Conservation (phyloP, 805 yeast genomes). For the Saturnispora serradocipensis region DNA sequence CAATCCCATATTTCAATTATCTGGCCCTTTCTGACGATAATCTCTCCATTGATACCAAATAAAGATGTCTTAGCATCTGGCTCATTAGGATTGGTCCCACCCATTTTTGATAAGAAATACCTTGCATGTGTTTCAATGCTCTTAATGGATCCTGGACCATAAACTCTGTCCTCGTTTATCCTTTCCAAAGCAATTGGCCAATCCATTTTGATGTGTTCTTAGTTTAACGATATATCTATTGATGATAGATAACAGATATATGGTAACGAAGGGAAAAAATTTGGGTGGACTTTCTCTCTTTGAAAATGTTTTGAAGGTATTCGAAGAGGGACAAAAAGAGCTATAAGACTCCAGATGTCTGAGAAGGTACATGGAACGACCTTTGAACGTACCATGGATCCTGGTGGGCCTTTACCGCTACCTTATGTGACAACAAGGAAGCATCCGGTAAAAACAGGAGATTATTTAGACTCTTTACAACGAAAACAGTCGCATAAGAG, state of each 20-base stretch:
- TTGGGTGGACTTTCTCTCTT: not conserved
- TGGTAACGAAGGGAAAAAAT: not conserved
- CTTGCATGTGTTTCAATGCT: not conserved
- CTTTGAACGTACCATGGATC: not conserved
- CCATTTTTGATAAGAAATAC: not conserved
- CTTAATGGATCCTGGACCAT: not conserved
- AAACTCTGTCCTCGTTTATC: not conserved
- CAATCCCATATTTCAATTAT: conserved; percentile 34
- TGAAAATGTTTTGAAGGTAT: not conserved
- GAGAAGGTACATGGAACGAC: conserved; percentile 4
- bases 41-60: conserved; percentile 26
- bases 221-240: not conserved
- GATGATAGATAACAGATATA: not conserved
- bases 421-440: not conserved
- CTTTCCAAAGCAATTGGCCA: not conserved
- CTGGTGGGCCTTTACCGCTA: conserved; percentile 5
- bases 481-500: not conserved
- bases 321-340: not conserved
- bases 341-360: not conserved
- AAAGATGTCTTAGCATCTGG: not conserved
- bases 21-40: conserved; percentile 23
- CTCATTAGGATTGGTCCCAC: not conserved
- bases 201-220: not conserved
- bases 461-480: not conserved
- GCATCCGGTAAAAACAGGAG: not conserved